Conservation (phyloP, 495 filamentous ascomycete genomes). For the Pyrenula massariospora region DNA sequence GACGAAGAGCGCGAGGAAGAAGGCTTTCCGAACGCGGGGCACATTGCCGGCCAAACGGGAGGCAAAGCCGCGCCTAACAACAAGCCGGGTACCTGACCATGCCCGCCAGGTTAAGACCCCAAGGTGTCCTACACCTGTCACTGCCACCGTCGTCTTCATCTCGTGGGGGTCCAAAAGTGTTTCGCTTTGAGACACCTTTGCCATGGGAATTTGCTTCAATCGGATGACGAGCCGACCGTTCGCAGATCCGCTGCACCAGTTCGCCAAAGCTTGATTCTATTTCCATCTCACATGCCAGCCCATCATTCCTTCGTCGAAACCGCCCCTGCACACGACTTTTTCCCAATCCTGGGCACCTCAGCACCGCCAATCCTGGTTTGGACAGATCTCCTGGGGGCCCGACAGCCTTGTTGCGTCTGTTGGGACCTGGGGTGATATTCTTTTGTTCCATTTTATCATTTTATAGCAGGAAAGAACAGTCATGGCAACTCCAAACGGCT, state of each 20-base stretch:
- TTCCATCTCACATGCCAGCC: neutral
- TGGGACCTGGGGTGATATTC: too few relatives aligned
- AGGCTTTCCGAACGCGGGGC: too few relatives aligned
- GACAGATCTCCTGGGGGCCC: neutral
- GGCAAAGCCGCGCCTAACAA: too few relatives aligned
- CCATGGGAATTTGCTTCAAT: neutral
- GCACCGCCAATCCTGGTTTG: neutral
- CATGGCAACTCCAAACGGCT: neutral
- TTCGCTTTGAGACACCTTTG: too few relatives aligned
- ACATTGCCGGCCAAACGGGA: too few relatives aligned
- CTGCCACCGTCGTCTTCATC: neutral
- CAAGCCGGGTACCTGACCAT: neutral
- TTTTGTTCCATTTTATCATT: too few relatives aligned
- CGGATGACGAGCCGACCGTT: neutral
- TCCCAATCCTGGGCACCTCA: neutral
- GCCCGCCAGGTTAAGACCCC: neutral
- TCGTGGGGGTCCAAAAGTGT: too few relatives aligned
- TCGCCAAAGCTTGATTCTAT: neutral
- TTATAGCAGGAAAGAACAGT: too few relatives aligned
- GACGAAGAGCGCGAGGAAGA: too few relatives aligned
- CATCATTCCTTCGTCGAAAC: neutral
- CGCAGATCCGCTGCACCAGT: neutral
- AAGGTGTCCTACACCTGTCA: neutral
- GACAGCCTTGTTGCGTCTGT: neutral
- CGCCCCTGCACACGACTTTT: neutral